These are phyloP conservation scores for Penicillium manginii DNA, from an alignment of 495 filamentous ascomycete genomes.

Conservation along the genomic window DNA sequence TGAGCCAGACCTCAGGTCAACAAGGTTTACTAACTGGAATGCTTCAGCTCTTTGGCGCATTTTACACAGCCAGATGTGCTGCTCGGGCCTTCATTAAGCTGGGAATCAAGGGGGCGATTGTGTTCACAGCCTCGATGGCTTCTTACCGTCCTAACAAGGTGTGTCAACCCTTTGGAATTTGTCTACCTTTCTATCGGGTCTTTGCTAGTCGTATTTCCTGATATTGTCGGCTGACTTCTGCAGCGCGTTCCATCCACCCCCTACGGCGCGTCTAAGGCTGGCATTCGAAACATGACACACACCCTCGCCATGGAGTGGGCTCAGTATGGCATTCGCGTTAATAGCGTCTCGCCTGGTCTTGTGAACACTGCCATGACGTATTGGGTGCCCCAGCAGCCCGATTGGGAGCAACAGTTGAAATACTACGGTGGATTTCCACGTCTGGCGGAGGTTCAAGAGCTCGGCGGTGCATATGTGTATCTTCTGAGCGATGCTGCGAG, in stretches of 20 bases:
- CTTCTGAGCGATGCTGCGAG: slow-evolving; percentile 44
- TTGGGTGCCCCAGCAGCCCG: slow-evolving; percentile 41
- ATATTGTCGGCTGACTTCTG: slow-evolving; percentile 6
- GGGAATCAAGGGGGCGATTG: slow-evolving; percentile 47
- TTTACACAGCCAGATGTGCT: slow-evolving; percentile 37
- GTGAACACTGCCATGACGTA: slow-evolving; percentile 47
- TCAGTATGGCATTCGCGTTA: slow-evolving; percentile 49
- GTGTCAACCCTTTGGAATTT: neutral
- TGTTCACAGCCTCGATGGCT: slow-evolving; percentile 52
- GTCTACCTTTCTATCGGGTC: neutral
- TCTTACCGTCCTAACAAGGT: slow-evolving; percentile 51
- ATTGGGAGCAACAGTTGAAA: slow-evolving; percentile 46
- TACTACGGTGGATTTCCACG: slow-evolving; percentile 50
- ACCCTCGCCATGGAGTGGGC: slow-evolving; percentile 55
- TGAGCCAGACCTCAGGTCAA: neutral
- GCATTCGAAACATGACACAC: slow-evolving; percentile 40
- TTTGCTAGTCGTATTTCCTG: neutral
- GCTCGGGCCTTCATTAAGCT: slow-evolving; percentile 46
- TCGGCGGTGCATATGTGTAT: slow-evolving; percentile 49
- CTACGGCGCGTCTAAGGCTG: slow-evolving; percentile 38
- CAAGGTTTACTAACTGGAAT: slow-evolving; percentile 8
- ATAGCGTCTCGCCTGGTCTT: slow-evolving; percentile 43
- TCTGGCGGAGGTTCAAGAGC: slow-evolving; percentile 42
- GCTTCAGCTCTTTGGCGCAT: slow-evolving; percentile 42
- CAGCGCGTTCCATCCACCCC: slow-evolving; percentile 39